Conservation (phyloP, 176 grass and related monocot species). For the Elaeis guineensis region DNA sequence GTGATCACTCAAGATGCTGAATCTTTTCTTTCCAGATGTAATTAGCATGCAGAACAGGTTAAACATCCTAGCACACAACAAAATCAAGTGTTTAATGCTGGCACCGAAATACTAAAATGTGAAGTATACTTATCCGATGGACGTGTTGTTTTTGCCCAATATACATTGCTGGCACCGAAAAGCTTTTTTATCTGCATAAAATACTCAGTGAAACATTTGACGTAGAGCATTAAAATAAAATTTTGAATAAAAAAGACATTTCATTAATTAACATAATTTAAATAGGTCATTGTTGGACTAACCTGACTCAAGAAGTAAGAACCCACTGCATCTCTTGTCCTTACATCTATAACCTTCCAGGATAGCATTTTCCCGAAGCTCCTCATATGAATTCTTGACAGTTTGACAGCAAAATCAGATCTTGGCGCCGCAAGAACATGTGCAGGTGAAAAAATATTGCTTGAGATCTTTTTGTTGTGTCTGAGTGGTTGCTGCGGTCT, state of each 20-base stretch:
- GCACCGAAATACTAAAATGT: no score
- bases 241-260: no score
- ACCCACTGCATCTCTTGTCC: conserved; percentile 50
- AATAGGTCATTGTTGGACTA: conserved; percentile 8
- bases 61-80: no score
- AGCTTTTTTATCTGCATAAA: conserved; percentile 34
- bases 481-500: conserved; percentile 61
- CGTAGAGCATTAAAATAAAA: no score
- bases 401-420: not conserved
- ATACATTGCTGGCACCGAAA: conserved; percentile 78
- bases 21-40: no score
- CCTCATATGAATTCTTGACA: no score
- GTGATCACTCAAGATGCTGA: no score
- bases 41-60: no score
- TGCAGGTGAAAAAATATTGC: conserved; percentile 84
- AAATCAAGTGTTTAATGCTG: no score
- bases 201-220: not conserved
- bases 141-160: no score
- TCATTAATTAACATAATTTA: not conserved
- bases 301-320: conserved; percentile 54
- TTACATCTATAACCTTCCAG: conserved; percentile 73
- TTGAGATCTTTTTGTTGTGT: conserved; percentile 68
- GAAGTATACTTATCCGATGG: no score
- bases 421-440: conserved; percentile 41
- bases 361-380: no score